Percentiles rank a stretch among this genome's conserved stretches.
Evolutionary conservation across 106 monocot species (phyloP).

Genomic region (Gastrodia elata): DNA sequence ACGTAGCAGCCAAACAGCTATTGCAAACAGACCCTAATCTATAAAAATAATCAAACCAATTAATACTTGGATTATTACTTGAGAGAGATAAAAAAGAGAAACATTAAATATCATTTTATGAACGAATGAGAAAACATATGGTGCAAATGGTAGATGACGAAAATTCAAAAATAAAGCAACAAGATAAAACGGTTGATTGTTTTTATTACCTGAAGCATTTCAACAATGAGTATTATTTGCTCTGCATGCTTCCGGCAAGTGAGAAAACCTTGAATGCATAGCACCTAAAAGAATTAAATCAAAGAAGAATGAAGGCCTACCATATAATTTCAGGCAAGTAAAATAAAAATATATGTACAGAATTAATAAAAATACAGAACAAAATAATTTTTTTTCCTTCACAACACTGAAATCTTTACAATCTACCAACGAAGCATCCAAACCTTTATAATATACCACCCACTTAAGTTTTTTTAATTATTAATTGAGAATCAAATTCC

Average conservation of each 20-base stretch:
- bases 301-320: slow-evolving; percentile 1
- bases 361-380: background rate
- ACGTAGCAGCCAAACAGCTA: too few relatives aligned
- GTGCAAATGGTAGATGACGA: background rate
- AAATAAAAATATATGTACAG: background rate
- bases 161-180: background rate
- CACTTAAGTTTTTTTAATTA: too few relatives aligned
- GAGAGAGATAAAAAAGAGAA: background rate
- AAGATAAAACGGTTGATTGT: background rate
- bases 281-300: slow-evolving; percentile 39
- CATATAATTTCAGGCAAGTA: background rate
- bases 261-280: slow-evolving; percentile 99
- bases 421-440: too few relatives aligned
- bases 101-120: background rate
- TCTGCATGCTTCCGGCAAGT: slow-evolving; percentile 99
- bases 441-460: too few relatives aligned
- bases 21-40: too few relatives aligned
- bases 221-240: slow-evolving; percentile 91
- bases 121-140: background rate
- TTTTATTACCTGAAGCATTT: slow-evolving; percentile 87
- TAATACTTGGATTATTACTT: background rate
- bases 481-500: too few relatives aligned
- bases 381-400: too few relatives aligned
- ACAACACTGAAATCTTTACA: too few relatives aligned
- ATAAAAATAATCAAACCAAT: background rate